Conservation (phyloP, 2,329 filamentous ascomycete species). For the Neonectria faginata region DNA sequence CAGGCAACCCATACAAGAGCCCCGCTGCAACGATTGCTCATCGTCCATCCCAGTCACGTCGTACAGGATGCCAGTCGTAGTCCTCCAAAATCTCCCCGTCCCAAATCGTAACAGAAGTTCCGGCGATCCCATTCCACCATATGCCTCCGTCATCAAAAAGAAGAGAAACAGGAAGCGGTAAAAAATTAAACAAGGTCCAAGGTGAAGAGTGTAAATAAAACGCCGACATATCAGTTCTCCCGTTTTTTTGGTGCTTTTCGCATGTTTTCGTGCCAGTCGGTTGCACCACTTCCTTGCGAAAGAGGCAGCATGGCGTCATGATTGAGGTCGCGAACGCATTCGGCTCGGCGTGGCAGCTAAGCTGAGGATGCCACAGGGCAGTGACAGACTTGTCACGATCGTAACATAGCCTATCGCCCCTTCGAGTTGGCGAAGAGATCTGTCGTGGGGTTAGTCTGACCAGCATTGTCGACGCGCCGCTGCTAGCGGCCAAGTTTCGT, state of each 20-base stretch:
- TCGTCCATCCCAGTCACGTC: conserved; percentile 35
- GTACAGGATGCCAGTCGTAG: conserved; percentile 26
- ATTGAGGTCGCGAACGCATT: conserved; percentile 9
- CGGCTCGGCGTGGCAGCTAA: conserved; percentile 6
- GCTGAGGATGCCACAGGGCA: conserved; percentile 14
- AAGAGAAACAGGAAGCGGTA: conserved; percentile 29
- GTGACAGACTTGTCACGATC: conserved; percentile 15
- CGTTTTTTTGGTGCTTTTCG: conserved; percentile 34
- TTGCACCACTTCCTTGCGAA: conserved; percentile 3
- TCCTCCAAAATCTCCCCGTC: conserved; percentile 34
- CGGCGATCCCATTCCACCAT: conserved; percentile 30
- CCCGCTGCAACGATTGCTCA: conserved; percentile 28
- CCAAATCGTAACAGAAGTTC: conserved; percentile 38
- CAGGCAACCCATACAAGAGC: conserved; percentile 17
- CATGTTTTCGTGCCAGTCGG: conserved; percentile 7
- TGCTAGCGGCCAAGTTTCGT: conserved; percentile 42
- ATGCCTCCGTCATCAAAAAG: conserved; percentile 29
- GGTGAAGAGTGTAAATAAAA: conserved; percentile 33
- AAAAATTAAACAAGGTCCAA: conserved; percentile 45
- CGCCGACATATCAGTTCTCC: conserved; percentile 35
- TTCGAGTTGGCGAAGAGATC: conserved; percentile 55
- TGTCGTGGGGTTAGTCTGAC: conserved; percentile 48
- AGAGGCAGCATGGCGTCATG: conserved; percentile 6
- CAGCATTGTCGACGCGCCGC: conserved; percentile 33
- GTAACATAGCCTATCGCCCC: conserved; percentile 48